A percentile compares a stretch with the other conserved stretches of the same genome.
Evolutionary conservation across 2,329 filamentous ascomycete species (phyloP).

Genomic region (Trichothecium roseum): DNA sequence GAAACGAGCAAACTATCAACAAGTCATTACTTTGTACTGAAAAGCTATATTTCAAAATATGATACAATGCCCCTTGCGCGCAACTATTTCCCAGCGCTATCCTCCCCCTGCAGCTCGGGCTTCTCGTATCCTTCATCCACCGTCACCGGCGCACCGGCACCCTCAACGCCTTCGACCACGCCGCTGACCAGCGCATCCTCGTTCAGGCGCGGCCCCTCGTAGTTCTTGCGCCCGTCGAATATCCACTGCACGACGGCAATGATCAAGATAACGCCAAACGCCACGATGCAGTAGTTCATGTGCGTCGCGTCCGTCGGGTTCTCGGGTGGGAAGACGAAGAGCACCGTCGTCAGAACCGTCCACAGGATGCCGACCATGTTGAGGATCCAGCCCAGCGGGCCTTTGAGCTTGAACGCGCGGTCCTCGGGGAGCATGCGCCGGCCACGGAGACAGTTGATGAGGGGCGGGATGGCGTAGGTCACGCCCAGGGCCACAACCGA

Average conservation of each 20-base stretch:
- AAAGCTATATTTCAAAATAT: too few species aligned
- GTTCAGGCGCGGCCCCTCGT: slow-evolving; percentile 19
- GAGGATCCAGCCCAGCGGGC: slow-evolving; percentile 23
- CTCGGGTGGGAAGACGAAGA: slow-evolving; percentile 65
- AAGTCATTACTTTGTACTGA: too few species aligned
- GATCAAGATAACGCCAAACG: slow-evolving; percentile 35
- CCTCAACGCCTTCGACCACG: too few species aligned
- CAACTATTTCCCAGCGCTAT: too few species aligned
- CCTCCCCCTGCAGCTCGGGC: too few species aligned
- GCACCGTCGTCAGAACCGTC: slow-evolving; percentile 58
- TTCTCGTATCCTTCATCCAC: too few species aligned
- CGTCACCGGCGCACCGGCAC: too few species aligned
- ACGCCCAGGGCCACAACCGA: slow-evolving; percentile 63
- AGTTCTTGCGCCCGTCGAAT: slow-evolving; percentile 38
- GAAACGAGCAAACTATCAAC: too few species aligned
- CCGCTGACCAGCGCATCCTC: too few species aligned
- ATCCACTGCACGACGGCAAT: slow-evolving; percentile 34
- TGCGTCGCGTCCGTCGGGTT: slow-evolving; percentile 52
- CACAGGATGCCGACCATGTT: slow-evolving; percentile 46
- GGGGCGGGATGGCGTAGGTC: slow-evolving; percentile 64
- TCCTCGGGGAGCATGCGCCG: slow-evolving; percentile 51
- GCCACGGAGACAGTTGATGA: slow-evolving; percentile 57
- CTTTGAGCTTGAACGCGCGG: slow-evolving; percentile 21
- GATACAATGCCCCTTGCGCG: too few species aligned
- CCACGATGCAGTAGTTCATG: slow-evolving; percentile 52